Evolutionary conservation across 306 rosid genomes (phyloP), one percentile per base, ranked within the genome.

Genomic region (Prunus salicina): DNA sequence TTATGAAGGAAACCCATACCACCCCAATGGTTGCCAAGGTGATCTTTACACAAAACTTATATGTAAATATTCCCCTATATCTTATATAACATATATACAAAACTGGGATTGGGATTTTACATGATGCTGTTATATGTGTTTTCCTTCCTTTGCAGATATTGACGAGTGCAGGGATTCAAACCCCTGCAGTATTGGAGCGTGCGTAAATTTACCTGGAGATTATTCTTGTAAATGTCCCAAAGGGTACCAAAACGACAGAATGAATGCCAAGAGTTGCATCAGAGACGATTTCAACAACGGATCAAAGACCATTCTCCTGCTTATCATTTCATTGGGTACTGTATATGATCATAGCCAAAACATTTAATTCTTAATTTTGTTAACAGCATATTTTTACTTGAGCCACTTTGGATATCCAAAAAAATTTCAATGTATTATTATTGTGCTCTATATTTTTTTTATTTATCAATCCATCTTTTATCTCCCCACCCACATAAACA

Each of bases 1-100:
- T 50, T 69, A 49, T 25, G 61, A 69, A 28, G 74, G 71, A 11
- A 69, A 69, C 19, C 61, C 61, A 3, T 69, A 69, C 58, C 74
- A 16, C 41, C 10, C 28, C 14, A 16, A 50, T 3, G 27, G 73
- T 16, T 69, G 73, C 56, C 73, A 50, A 50, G 61, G 61, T 69
- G 24, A 0, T 3, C 32, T 30, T 30, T 30, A 30, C 32, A 30
- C 28, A 27, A 27, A 27, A 27, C 28, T 27, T 1, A 27, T 27
- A 27, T 27, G 28, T 27, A 27, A 27, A 27, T 27, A 27, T 27
- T 27, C 28, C 28, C 28, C 1, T 27, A 27, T 27, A 27, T 27
- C 28, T 27, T 27, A 27, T 27, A 27, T 27, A 27, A 27, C 28
- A 27, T 30, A 30, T 30, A 2, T 30, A 30, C 25, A 5, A 55